Evolutionary conservation across 1,284 basidiomycete species (phyloP).

Genomic region (Ceratobasidium sp.): DNA sequence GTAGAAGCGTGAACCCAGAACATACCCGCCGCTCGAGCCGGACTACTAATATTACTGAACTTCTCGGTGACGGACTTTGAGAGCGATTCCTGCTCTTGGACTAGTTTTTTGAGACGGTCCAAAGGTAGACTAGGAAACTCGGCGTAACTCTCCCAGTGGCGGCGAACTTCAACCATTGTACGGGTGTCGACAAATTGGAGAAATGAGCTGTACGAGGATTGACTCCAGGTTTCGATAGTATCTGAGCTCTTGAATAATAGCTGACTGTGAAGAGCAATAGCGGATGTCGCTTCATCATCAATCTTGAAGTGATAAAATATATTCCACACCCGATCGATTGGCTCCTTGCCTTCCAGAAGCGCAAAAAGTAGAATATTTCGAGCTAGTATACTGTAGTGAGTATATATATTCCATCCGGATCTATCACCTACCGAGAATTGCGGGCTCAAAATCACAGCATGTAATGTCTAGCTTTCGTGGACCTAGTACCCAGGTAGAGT

Average conservation of each 20-base stretch:
- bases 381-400: too few species aligned
- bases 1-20: constrained; percentile 5
- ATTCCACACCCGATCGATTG: too few species aligned
- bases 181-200: constrained; percentile 1
- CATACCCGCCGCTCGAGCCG: constrained; percentile 14
- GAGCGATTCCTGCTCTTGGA: neutral
- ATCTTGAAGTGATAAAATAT: too few species aligned
- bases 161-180: neutral
- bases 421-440: too few species aligned
- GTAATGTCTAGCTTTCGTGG: too few species aligned
- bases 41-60: neutral
- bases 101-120: neutral
- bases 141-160: constrained; percentile 18
- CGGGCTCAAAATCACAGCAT: too few species aligned
- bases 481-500: too few species aligned
- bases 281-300: too few species aligned
- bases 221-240: neutral
- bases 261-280: too few species aligned
- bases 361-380: too few species aligned
- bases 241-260: neutral
- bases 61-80: constrained; percentile 1
- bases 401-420: too few species aligned
- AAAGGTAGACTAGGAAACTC: neutral
- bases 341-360: too few species aligned
- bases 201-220: neutral